Conservation (phyloP, 2,329 filamentous ascomycete genomes). For the Aquanectria penicillioides region DNA sequence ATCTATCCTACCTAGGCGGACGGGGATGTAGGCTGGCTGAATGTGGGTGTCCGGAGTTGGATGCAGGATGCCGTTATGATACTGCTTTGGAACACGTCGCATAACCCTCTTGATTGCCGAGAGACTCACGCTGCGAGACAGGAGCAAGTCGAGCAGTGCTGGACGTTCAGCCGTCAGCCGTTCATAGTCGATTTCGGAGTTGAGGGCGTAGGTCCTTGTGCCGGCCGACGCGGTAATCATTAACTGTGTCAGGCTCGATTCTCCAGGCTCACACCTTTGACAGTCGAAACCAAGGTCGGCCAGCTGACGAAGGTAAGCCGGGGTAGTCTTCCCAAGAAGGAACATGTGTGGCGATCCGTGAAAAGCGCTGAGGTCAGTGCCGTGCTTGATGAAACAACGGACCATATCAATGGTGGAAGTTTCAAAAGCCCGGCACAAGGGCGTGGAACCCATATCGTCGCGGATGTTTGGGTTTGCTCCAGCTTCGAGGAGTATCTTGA, state of each 20-base stretch:
- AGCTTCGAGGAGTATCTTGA: conserved; percentile 22
- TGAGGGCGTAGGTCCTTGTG: conserved; percentile 21
- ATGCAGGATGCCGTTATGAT: conserved; percentile 25
- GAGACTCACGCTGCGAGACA: not conserved
- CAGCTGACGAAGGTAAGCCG: conserved; percentile 10
- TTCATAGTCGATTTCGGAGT: conserved; percentile 33
- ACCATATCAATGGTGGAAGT: not conserved
- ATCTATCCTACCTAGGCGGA: conserved; percentile 1
- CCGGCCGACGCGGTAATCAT: not conserved
- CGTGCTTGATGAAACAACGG: conserved; percentile 21
- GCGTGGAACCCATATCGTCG: conserved; percentile 14
- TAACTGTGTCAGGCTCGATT: conserved; percentile 6
- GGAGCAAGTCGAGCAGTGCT: conserved; percentile 14
- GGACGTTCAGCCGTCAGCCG: conserved; percentile 27
- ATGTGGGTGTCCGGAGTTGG: not conserved
- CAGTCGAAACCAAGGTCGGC: conserved; percentile 26
- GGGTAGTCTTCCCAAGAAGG: not conserved
- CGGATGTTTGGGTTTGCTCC: conserved; percentile 32
- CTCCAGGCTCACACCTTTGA: not conserved
- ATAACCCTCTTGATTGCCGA: conserved; percentile 21
- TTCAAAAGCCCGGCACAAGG: conserved; percentile 17
- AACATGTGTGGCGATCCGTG: not conserved
- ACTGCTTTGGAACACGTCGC: conserved; percentile 28
- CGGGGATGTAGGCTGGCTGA: conserved; percentile 13
- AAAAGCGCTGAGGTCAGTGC: conserved; percentile 22